Conservation (phyloP, 495 filamentous ascomycete species). For the Penicillium herquei region DNA sequence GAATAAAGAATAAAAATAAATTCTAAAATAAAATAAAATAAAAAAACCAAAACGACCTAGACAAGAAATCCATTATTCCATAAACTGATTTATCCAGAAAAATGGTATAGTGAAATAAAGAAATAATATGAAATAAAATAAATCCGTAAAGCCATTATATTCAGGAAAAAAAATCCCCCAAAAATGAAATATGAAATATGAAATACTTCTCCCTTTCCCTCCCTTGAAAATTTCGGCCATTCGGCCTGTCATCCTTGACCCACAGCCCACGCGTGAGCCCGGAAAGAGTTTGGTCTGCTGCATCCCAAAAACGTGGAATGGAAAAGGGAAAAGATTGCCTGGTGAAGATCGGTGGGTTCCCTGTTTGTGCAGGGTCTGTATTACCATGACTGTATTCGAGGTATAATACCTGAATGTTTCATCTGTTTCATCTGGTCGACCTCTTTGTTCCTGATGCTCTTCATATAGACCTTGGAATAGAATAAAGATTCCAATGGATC, state of each 20-base stretch:
- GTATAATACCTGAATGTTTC: not conserved
- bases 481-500: too few species aligned
- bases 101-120: not conserved
- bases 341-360: constrained; percentile 29
- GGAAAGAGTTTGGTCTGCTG: constrained; percentile 44
- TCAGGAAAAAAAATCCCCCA: constrained; percentile 11
- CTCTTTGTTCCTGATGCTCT: too few species aligned
- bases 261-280: constrained; percentile 42
- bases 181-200: not conserved
- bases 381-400: not conserved
- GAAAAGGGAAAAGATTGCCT: constrained; percentile 31
- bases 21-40: not conserved
- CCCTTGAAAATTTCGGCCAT: constrained; percentile 20
- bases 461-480: too few species aligned
- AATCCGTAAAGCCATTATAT: not conserved
- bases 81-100: not conserved
- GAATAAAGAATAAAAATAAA: constrained; percentile 6
- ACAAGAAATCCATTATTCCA: not conserved
- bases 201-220: not conserved
- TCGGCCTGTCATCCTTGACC: constrained; percentile 43
- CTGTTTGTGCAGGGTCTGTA: constrained; percentile 14
- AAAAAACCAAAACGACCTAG: not conserved
- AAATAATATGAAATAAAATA: too few species aligned
- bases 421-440: not conserved
- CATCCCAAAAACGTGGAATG: constrained; percentile 45